These are phyloP conservation scores for Solanum hybrid DNA, from an alignment of 305 asterid species.

Conservation along the genomic window DNA sequence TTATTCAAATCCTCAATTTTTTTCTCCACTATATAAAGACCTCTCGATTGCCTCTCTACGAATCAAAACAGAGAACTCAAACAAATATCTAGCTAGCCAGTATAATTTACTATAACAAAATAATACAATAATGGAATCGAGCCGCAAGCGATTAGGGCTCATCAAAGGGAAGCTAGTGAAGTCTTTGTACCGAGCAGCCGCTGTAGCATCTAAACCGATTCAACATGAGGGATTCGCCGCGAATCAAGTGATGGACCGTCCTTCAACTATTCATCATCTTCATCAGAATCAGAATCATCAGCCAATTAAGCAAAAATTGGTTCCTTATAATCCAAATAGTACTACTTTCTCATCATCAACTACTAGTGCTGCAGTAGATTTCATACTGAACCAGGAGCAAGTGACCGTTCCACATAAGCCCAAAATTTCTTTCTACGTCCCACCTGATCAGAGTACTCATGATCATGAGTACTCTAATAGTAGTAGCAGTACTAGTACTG, in stretches of 20 bases:
- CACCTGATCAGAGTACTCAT: neutral
- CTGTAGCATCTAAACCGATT: neutral
- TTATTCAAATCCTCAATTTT: neutral
- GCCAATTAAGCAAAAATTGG: neutral
- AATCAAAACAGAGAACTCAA: neutral
- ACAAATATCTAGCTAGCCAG: neutral
- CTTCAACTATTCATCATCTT: neutral
- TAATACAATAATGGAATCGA: neutral
- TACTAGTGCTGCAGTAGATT: neutral
- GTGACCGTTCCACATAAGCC: neutral
- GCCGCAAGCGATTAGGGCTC: neutral
- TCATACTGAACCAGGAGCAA: neutral
- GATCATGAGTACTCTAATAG: neutral
- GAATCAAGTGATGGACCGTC: neutral
- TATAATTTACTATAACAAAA: neutral
- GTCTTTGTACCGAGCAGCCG: neutral
- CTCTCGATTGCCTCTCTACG: neutral
- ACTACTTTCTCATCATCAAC: neutral
- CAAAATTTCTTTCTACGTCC: neutral
- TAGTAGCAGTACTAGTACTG: neutral
- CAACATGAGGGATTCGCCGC: neutral
- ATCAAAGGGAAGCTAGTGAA: neutral
- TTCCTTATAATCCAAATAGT: neutral
- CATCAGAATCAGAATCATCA: neutral
- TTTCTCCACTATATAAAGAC: neutral